Evolutionary conservation across 306 rosid species (phyloP), one percentile per base, ranked within the genome.

Genomic region (Vigna mungo): DNA sequence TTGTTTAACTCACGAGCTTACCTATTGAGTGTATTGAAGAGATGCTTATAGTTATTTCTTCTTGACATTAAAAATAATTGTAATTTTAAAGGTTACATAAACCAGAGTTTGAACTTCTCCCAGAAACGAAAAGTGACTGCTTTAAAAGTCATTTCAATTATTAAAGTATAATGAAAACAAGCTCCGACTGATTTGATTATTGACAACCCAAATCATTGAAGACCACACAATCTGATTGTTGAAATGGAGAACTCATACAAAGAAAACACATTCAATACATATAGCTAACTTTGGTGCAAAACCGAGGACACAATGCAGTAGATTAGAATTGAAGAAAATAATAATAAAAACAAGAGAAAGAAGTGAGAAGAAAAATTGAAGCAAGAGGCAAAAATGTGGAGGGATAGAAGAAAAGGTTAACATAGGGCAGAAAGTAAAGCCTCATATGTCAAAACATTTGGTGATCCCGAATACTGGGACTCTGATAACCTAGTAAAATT

Each of bases 401-500:
- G 36, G 9, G 18, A 3, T 5, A 17, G 4, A 30, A 52, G 21
- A 15, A 32, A 56, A 51, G n/a, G 16, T 48, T 41, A 75, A 47
- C 17, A 56, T 56, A 68, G 56, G 17, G 21, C 13, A 54, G 32
- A 68, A 53, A 81, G 72, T 9, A 76, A 59, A 58, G 14, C n/a
- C 73, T 81, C 78, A 81, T 73, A 46, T 65, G 71, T 37, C 51
- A 74, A 74, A 65, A 77, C 79, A 77, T 25, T 43, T 56, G 46
- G 30, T 47, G 25, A 81, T 74, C 76, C 80, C 51, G 74, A 69
- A 78, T 72, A 85, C 78, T 74, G 73, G 49, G 49, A 17, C 54
- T 61, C 68, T 51, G 55, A 69, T 65, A 80, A 56, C 74, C 85
- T 68, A 81, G 83, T 32, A 70, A 74, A 77, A 68, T 78, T 73